Base-by-base conservation (phyloP, 345 rosid genomes). In the Eucalyptus decipiens region DNA sequence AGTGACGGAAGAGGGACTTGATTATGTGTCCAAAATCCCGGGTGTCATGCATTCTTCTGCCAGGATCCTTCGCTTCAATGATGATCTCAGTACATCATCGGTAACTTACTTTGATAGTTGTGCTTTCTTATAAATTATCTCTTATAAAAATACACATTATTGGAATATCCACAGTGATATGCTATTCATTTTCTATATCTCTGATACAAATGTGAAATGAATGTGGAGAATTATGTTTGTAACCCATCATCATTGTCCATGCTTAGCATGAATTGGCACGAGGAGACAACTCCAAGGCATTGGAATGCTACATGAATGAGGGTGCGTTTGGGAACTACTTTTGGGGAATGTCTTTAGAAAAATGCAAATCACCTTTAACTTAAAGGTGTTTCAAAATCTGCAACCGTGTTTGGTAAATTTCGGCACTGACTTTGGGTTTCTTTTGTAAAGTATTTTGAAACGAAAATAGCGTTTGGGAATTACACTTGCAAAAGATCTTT, bases 41-140 rank as follows among this genome's bases (percentile, higher is more conserved):
- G 32, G 67, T 60, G 67, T 60, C 67, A 28, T 60, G 30, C 30
- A 42, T 48, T 15, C 32, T 21, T 23, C 45, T 8, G 52, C 26
- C 5, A 49, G 1, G 43, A 51, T 87, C 37, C 18, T 52, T 47
- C 86, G 91, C 42, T 80, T 90, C 32, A 28, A 45, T 23, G 37
- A 90, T 50, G 91, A 90, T 87, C 49, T 90, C 21, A 85, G 52
- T 30, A 90, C 91, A n/a, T 90, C 91, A 49, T 54, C 86, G 87
- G 91, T 89, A 89, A 65, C 37, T 65, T n/a, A 30, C 21, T 30
- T n/a, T 1, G 8, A 62, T 28, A 62, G 62, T 60, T 28, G 17
- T 28, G 6, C 16, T 62, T 62, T 62, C 32, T 62, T 62, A 30
- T 62, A 62, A 11, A 62, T 62, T 4, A 56, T 56, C 62, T 56